Evolutionary conservation across 208 protist species (phyloP).

Genomic region (Leishmania tarentolae): DNA sequence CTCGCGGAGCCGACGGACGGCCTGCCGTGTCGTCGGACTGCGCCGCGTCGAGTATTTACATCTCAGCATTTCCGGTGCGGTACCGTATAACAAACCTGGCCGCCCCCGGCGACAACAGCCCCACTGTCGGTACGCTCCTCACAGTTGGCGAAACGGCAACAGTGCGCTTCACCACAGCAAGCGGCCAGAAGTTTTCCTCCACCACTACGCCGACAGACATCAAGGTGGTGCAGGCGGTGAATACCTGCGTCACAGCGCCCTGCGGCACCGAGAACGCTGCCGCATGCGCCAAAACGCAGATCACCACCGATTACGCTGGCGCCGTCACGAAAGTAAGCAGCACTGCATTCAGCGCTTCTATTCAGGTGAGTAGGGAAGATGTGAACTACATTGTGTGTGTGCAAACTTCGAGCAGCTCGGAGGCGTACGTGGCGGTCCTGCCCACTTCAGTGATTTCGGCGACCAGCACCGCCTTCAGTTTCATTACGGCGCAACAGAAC

Average conservation of each 20-base stretch:
- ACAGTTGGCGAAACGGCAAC: slow-evolving; percentile 65
- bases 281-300: slow-evolving; percentile 50
- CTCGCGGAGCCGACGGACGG: slow-evolving; percentile 17
- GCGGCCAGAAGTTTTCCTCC: slow-evolving; percentile 27
- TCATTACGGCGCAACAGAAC: slow-evolving; percentile 45
- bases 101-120: not conserved
- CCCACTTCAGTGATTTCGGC: slow-evolving; percentile 24
- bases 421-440: slow-evolving; percentile 68
- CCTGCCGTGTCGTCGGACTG: slow-evolving; percentile 39
- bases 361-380: slow-evolving; percentile 26
- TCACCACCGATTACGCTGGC: slow-evolving; percentile 54
- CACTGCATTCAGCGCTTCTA: slow-evolving; percentile 24
- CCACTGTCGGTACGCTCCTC: slow-evolving; percentile 16
- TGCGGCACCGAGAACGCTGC: slow-evolving; percentile 41
- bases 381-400: slow-evolving; percentile 77
- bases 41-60: slow-evolving; percentile 54
- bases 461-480: slow-evolving; percentile 48
- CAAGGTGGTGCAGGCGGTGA: slow-evolving; percentile 59
- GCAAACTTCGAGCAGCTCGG: slow-evolving; percentile 28
- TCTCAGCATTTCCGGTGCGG: slow-evolving; percentile 59
- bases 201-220: slow-evolving; percentile 34
- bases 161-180: slow-evolving; percentile 44
- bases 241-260: slow-evolving; percentile 59
- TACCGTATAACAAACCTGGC: slow-evolving; percentile 43
- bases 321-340: slow-evolving; percentile 25